These are phyloP conservation scores for Smittium culicis DNA, from an alignment of 371 early-diverging fungal species.

Conservation along the genomic window DNA sequence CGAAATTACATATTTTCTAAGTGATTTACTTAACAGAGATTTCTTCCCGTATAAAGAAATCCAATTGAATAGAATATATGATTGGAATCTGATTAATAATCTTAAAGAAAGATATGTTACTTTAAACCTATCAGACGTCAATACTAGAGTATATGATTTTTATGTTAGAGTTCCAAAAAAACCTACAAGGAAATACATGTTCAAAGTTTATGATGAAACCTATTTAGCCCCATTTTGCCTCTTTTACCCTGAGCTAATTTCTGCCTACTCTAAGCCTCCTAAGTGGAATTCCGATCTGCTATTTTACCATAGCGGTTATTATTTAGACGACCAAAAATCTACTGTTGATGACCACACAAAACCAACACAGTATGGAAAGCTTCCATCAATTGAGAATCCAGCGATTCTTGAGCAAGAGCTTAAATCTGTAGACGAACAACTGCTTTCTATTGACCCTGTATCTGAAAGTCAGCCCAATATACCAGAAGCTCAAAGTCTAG, in stretches of 20 bases:
- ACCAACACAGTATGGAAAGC: conserved; percentile 26
- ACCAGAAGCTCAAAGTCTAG: background rate
- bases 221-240: conserved; percentile 59
- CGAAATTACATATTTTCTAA: conserved; percentile 62
- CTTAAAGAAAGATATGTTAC: conserved; percentile 70
- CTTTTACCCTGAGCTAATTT: conserved; percentile 21
- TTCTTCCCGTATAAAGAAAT: conserved; percentile 62
- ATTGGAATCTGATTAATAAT: conserved; percentile 54
- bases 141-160: conserved; percentile 63
- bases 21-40: conserved; percentile 44
- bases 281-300: conserved; percentile 20
- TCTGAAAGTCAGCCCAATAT: background rate
- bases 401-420: background rate
- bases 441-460: background rate
- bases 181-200: conserved; percentile 53
- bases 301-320: conserved; percentile 1
- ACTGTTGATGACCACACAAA: conserved; percentile 7
- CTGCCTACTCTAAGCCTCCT: conserved; percentile 17
- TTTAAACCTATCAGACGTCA: conserved; percentile 65
- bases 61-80: conserved; percentile 42
- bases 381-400: conserved; percentile 17
- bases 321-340: conserved; percentile 7
- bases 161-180: conserved; percentile 58
- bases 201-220: conserved; percentile 77
- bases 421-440: background rate